Percentiles rank a stretch among this genome's conserved stretches.
Evolutionary conservation across 441 rosid species (phyloP).

Genomic region (Syzygium syzygioides): DNA sequence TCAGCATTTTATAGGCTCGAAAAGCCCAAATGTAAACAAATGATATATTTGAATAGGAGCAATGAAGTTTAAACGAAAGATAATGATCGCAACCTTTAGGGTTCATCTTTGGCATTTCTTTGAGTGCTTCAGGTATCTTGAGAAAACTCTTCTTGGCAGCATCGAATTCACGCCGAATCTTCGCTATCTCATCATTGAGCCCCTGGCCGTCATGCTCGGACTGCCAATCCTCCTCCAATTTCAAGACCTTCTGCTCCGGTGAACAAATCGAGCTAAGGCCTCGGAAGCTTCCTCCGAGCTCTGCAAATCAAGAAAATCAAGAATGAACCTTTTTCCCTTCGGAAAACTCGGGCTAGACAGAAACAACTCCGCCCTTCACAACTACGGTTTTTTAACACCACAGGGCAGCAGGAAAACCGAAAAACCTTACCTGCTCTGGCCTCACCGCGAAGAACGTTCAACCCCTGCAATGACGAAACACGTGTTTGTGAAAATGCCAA

Average conservation of each 20-base stretch:
- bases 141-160: conserved; percentile 60
- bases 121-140: conserved; percentile 56
- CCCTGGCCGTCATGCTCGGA: conserved; percentile 17
- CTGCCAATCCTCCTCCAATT: conserved; percentile 27
- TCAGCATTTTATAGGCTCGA: not conserved
- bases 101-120: conserved; percentile 69
- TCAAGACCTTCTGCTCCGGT: conserved; percentile 24
- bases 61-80: not conserved
- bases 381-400: not conserved
- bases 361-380: not conserved
- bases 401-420: not conserved
- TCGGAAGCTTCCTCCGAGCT: conserved; percentile 23
- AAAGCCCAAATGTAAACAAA: not conserved
- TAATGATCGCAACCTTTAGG: conserved; percentile 55
- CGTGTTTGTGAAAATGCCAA: not conserved
- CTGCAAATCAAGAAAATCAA: conserved; percentile 10
- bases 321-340: not conserved
- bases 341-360: not conserved
- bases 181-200: conserved; percentile 32
- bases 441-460: conserved; percentile 15
- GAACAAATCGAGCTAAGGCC: conserved; percentile 21
- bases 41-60: not conserved
- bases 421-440: conserved; percentile 26
- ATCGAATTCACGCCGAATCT: conserved; percentile 55
- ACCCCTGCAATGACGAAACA: conserved; percentile 31